Percentiles rank a stretch among this genome's conserved stretches.
These are phyloP conservation scores for Aureobasidium sp. DNA, from an alignment of 2,329 filamentous ascomycete genomes.

Conservation along the genomic window DNA sequence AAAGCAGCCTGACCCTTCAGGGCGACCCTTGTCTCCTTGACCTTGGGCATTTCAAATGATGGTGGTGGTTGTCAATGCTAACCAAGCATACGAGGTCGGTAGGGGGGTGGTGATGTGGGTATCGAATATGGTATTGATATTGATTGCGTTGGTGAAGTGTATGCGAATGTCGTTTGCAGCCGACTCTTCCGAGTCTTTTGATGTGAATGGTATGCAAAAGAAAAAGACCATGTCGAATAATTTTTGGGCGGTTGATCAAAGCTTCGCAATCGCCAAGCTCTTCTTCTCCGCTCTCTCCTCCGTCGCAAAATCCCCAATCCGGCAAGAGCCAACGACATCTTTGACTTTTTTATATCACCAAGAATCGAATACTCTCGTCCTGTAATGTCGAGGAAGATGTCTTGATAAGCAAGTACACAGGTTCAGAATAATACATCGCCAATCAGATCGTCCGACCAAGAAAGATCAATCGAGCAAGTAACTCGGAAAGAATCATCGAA, in stretches of 20 bases:
- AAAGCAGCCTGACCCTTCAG: slow-evolving; percentile 26
- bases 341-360: not conserved
- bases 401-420: not conserved
- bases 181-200: not conserved
- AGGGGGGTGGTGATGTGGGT: not conserved
- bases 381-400: not conserved
- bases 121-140: not conserved
- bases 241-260: slow-evolving; percentile 25
- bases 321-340: not conserved
- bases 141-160: not conserved
- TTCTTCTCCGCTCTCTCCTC: not conserved
- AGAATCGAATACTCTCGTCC: not conserved
- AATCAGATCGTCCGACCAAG: not conserved
- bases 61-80: not conserved
- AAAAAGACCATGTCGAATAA: slow-evolving; percentile 17
- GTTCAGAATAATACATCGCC: not conserved
- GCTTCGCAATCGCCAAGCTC: slow-evolving; percentile 22
- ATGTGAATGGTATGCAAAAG: not conserved
- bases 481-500: not conserved
- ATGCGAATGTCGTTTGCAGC: not conserved
- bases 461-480: not conserved
- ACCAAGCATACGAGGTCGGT: not conserved
- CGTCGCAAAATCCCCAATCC: slow-evolving; percentile 6
- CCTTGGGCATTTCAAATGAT: slow-evolving; percentile 25
- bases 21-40: slow-evolving; percentile 29